These are phyloP conservation scores for Theobroma grandiflorum DNA, from an alignment of 441 rosid genomes.

Conservation along the genomic window DNA sequence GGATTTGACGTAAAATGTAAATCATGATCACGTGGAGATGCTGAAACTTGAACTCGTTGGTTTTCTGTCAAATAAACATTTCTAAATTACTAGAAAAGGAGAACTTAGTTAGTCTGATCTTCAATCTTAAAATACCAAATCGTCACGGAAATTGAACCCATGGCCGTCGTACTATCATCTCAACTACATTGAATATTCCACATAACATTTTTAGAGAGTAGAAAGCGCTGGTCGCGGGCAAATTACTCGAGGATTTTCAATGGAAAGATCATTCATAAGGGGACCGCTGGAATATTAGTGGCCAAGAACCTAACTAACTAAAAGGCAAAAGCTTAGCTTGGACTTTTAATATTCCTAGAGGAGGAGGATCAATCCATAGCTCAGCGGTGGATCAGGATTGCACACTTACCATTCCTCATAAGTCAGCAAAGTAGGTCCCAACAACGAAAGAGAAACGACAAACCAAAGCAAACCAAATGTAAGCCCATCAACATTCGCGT, in stretches of 20 bases:
- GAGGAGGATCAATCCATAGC: not conserved
- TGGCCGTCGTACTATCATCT: too few species aligned
- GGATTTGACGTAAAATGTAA: not conserved
- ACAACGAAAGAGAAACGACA: too few species aligned
- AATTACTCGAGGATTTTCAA: not conserved
- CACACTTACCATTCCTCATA: not conserved
- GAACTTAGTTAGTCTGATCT: not conserved
- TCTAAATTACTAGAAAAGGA: too few species aligned
- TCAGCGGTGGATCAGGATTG: not conserved
- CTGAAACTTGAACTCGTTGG: not conserved
- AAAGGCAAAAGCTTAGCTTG: not conserved
- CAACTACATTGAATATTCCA: too few species aligned
- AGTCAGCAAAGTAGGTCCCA: constrained; percentile 14
- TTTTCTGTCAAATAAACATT: not conserved
- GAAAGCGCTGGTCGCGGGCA: not conserved
- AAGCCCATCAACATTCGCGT: not conserved
- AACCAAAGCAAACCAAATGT: not conserved
- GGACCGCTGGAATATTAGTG: not conserved
- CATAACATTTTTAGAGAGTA: not conserved
- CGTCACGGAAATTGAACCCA: not conserved
- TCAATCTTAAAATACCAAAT: not conserved
- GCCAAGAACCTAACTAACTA: constrained; percentile 1
- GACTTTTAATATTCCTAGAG: too few species aligned
- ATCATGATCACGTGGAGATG: not conserved
- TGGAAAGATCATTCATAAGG: not conserved